Base-by-base conservation (phyloP, 306 rosid species). In the Prunus mongolica region DNA sequence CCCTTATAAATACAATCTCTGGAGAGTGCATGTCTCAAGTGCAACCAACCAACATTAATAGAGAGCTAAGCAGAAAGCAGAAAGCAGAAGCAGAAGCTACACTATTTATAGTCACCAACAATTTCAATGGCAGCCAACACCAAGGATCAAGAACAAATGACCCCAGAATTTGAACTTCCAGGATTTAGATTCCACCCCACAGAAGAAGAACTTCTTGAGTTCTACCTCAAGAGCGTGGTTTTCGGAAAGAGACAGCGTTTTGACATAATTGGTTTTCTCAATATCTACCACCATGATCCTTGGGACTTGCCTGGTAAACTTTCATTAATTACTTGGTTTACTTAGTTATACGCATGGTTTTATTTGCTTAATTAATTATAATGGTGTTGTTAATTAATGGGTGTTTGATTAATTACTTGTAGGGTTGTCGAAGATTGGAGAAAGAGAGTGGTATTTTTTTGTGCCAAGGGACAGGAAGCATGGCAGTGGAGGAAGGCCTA, bases 391-490 rank as follows among this genome's bases (percentile, higher is more conserved):
- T 69, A 44, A 57, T 24, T 61, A 32, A 49, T 18, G n/a, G 65
- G 32, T 60, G 16, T 20, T 50, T 52, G 25, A 18, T 64, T 3
- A 14, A n/a, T 46, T 32, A 38, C 44, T 44, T 34, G 65, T 49
- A 94, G 99, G 85, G 18, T 38, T 90, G 84, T 87, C 97, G 25
- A 89, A 83, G 82, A 88, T 87, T 14, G 98, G 99, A 11, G 99
- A 95, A 74, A 91, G 99, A 68, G 99, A 95, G 65, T 95, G 99
- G 99, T 95, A 95, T 76, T 95, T 95, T 74, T 95, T 92, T 18
- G 99, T 95, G 87, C 99, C 98, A n/a, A 89, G 99, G 77, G 97
- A 95, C 77, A 88, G 88, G 67, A 95, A 89, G 69, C 97, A 91
- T 49, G 97, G 97, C 0, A 90, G 89, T 60, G 96, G 91, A 1